These are phyloP conservation scores for Fusarium tupiense DNA, from an alignment of 2,329 filamentous ascomycete genomes.

Conservation along the genomic window DNA sequence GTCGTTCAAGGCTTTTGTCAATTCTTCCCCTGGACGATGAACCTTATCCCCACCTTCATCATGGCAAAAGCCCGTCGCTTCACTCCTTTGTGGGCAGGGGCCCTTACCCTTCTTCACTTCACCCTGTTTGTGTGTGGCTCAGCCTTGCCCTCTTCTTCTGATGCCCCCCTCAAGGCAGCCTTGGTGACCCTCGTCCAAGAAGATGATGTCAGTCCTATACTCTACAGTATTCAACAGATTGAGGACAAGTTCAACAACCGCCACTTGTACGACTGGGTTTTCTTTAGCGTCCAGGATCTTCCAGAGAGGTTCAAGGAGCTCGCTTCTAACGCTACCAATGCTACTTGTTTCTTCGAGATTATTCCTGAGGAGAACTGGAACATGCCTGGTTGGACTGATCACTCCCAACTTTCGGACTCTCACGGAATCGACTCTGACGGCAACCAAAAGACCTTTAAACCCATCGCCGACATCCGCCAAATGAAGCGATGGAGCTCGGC, in stretches of 20 bases:
- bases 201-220: constrained; percentile 44
- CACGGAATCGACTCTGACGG: background rate
- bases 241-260: constrained; percentile 74
- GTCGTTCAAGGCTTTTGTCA: background rate
- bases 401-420: background rate
- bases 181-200: constrained; percentile 47
- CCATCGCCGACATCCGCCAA: constrained; percentile 62
- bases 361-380: constrained; percentile 83
- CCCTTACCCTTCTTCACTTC: constrained; percentile 35
- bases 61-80: constrained; percentile 28
- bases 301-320: constrained; percentile 77
- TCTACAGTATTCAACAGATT: constrained; percentile 64
- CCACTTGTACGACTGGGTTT: constrained; percentile 88
- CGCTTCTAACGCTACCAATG: constrained; percentile 75
- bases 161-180: constrained; percentile 44
- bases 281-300: constrained; percentile 85
- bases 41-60: background rate
- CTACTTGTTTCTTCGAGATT: constrained; percentile 75
- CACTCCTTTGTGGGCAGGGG: constrained; percentile 26
- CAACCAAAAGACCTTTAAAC: background rate
- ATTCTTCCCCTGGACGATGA: background rate
- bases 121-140: constrained; percentile 31
- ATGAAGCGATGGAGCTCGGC: constrained; percentile 88
- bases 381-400: constrained; percentile 57
- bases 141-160: constrained; percentile 26